Conservation (phyloP, 2,329 filamentous ascomycete genomes). For the Helotiales sp. region DNA sequence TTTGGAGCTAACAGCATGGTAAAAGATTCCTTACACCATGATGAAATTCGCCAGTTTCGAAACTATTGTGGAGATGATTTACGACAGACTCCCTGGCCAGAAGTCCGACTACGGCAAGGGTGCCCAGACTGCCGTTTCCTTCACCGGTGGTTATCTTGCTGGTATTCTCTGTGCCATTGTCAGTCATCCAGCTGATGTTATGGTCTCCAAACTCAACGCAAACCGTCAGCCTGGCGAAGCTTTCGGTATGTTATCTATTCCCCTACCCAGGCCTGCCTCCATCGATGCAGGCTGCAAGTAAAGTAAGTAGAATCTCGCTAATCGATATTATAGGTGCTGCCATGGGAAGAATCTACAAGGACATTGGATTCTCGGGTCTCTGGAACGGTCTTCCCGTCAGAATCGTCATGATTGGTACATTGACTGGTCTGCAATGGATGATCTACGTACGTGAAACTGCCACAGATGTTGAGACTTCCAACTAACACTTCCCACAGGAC, state of each 20-base stretch:
- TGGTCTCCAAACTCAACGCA: conserved; percentile 88
- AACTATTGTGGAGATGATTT: conserved; percentile 86
- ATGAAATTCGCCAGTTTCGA: conserved; percentile 95
- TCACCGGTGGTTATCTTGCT: conserved; percentile 81
- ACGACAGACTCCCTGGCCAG: conserved; percentile 72
- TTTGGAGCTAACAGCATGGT: too few relatives aligned
- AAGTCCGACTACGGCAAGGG: conserved; percentile 83
- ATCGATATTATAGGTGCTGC: conserved; percentile 54
- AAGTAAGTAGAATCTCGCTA: not conserved
- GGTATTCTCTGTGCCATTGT: conserved; percentile 88
- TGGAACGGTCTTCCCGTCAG: conserved; percentile 88
- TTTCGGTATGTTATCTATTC: conserved; percentile 52
- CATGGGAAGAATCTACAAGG: conserved; percentile 80
- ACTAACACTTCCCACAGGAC: conserved; percentile 55
- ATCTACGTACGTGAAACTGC: conserved; percentile 67
- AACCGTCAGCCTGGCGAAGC: conserved; percentile 77
- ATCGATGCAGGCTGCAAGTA: not conserved
- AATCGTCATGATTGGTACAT: conserved; percentile 74
- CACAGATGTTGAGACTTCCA: conserved; percentile 13
- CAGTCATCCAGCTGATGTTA: conserved; percentile 81
- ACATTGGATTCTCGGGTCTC: conserved; percentile 85
- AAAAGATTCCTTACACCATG: conserved; percentile 89
- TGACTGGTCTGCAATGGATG: conserved; percentile 90
- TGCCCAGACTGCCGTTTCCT: conserved; percentile 84
- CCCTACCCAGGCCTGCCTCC: not conserved